phyloP scores from a whole-genome alignment of 345 rosid species.

The Eucalyptus albens region DNA sequence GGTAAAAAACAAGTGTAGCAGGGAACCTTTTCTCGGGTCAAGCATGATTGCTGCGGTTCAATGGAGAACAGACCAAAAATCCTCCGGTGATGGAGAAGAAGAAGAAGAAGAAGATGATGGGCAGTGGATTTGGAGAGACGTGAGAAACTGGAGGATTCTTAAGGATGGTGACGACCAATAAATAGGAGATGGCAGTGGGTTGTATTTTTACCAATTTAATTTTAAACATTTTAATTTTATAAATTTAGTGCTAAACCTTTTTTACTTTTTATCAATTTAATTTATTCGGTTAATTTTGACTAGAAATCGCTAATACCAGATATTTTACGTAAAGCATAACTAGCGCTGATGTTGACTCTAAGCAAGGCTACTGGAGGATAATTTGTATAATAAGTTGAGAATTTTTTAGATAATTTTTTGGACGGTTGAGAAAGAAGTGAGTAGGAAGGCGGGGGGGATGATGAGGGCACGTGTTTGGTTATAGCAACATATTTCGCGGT shows the following conservation, averaged over 20 bases:
- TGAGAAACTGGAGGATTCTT: neutral
- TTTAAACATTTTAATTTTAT: too few species aligned
- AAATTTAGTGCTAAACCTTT: rapidly evolving
- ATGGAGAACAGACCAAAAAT: neutral
- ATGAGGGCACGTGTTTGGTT: neutral
- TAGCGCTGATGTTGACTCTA: rapidly evolving
- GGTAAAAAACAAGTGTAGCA: neutral
- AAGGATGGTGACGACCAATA: neutral
- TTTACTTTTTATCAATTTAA: neutral
- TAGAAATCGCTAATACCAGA: rapidly evolving
- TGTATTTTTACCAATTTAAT: too few species aligned
- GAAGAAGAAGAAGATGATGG: neutral
- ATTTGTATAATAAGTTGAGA: too few species aligned
- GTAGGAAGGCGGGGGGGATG: neutral
- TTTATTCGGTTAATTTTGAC: rapidly evolving
- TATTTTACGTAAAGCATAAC: rapidly evolving
- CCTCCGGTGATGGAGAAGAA: neutral
- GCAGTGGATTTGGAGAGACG: neutral
- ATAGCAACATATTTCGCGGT: neutral
- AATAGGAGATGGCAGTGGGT: neutral
- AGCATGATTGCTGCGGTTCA: neutral
- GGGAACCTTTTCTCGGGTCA: neutral
- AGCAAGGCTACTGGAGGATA: rapidly evolving
- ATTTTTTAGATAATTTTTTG: too few species aligned
- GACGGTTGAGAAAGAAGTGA: neutral